Evolutionary conservation across 2,329 filamentous ascomycete genomes (phyloP).

Genomic region (Aspergillus oerlinghausenensis): DNA sequence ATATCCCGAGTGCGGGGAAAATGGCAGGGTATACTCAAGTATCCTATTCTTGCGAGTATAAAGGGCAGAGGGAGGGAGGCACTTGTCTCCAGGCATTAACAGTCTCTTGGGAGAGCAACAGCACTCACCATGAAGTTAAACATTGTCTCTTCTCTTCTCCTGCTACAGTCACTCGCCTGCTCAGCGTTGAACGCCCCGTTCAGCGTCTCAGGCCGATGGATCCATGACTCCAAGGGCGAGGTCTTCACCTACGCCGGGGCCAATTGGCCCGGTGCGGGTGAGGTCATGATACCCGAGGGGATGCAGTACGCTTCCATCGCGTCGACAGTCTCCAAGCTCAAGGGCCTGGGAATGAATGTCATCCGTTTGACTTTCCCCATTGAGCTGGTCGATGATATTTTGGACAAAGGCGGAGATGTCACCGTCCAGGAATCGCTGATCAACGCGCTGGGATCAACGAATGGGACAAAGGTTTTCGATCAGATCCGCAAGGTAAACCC

Average conservation of each 20-base stretch:
- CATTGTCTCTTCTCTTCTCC: background rate
- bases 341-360: slow-evolving; percentile 29
- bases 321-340: slow-evolving; percentile 24
- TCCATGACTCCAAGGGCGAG: slow-evolving; percentile 33
- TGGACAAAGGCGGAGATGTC: slow-evolving; percentile 36
- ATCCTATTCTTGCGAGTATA: background rate
- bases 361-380: slow-evolving; percentile 40
- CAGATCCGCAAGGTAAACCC: slow-evolving; percentile 35
- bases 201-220: slow-evolving; percentile 33
- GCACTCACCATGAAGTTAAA: background rate
- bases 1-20: background rate
- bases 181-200: slow-evolving; percentile 11
- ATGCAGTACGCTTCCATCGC: slow-evolving; percentile 27
- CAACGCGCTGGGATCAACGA: slow-evolving; percentile 36
- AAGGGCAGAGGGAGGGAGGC: background rate
- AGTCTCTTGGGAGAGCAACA: background rate
- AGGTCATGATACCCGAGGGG: slow-evolving; percentile 31
- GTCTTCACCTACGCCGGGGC: slow-evolving; percentile 26
- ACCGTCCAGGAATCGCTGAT: slow-evolving; percentile 37
- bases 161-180: background rate
- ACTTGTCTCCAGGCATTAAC: too few relatives aligned
- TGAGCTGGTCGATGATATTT: slow-evolving; percentile 41
- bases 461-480: slow-evolving; percentile 37
- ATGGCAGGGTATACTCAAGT: background rate
- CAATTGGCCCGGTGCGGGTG: slow-evolving; percentile 30